phyloP scores from a whole-genome alignment of 257 asterid species.

The Paulownia fortunei region DNA sequence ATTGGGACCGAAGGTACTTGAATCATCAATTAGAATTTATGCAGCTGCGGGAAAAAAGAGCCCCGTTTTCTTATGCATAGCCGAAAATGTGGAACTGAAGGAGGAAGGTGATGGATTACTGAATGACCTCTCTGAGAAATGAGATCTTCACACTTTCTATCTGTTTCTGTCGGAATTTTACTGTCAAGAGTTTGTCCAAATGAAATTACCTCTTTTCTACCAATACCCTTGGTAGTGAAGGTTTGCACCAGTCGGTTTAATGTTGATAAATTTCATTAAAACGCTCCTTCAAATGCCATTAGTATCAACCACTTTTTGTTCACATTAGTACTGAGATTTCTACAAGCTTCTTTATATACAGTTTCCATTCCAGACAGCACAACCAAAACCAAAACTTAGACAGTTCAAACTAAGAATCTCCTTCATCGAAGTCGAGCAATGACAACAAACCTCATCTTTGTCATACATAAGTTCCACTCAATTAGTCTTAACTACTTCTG shows the following conservation, averaged over 20 bases:
- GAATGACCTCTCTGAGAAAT: constrained; percentile 57
- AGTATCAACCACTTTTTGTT: background rate
- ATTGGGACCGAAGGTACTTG: constrained; percentile 59
- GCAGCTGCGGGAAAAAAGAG: constrained; percentile 77
- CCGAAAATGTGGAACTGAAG: constrained; percentile 79
- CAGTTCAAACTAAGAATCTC: constrained; percentile 7
- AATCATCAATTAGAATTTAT: constrained; percentile 72
- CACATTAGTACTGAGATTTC: background rate
- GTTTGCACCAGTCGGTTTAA: too few species aligned
- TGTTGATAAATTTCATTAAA: too few species aligned
- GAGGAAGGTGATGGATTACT: constrained; percentile 71
- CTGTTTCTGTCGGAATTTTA: background rate
- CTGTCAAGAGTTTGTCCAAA: background rate
- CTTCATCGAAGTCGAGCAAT: background rate
- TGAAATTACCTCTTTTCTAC: background rate
- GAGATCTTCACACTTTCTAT: constrained; percentile 32
- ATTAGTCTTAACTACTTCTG: constrained; percentile 46
- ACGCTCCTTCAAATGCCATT: background rate
- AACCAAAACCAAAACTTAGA: constrained; percentile 15
- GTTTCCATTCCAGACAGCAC: constrained; percentile 18
- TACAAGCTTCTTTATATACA: constrained; percentile 29
- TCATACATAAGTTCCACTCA: constrained; percentile 16
- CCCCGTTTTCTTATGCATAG: constrained; percentile 60
- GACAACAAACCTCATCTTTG: constrained; percentile 14
- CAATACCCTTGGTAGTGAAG: too few species aligned